A percentile compares a stretch with the other conserved stretches of the same genome.
phyloP scores from a whole-genome alignment of 768 basidiomycete species.

The Scleroderma bovista region DNA sequence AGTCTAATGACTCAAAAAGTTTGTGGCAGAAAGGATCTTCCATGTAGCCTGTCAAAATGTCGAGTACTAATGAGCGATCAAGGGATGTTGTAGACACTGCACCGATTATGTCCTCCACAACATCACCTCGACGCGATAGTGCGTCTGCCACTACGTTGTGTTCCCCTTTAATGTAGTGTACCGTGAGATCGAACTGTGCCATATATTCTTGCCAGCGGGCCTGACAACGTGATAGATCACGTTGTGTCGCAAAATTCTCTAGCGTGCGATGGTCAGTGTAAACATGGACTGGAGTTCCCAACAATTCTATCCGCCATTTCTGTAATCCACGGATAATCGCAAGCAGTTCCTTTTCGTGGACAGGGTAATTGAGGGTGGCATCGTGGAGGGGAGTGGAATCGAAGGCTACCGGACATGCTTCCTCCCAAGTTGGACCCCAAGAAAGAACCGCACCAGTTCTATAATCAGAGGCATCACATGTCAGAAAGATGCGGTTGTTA shows the following conservation, averaged over 20 bases:
- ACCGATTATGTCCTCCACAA: too few species aligned
- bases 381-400: conserved; percentile 17
- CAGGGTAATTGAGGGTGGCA: conserved; percentile 25
- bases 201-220: conserved; percentile 37
- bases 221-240: conserved; percentile 7
- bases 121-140: neutral
- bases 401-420: conserved; percentile 19
- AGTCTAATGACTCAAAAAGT: neutral
- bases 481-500: conserved; percentile 14
- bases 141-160: conserved; percentile 13
- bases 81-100: neutral
- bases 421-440: conserved; percentile 3
- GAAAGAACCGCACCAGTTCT: conserved; percentile 1
- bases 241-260: neutral
- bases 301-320: conserved; percentile 20
- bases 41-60: conserved; percentile 4
- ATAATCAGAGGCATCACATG: conserved; percentile 7
- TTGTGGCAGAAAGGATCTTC: conserved; percentile 7
- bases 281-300: conserved; percentile 1
- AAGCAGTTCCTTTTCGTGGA: conserved; percentile 29
- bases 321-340: conserved; percentile 26
- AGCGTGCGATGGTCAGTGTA: conserved; percentile 28
- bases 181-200: conserved; percentile 26
- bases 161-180: conserved; percentile 19
- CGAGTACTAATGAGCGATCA: neutral